These are phyloP conservation scores for Teunomyces tritomae DNA, from an alignment of 805 yeast species.

Conservation along the genomic window DNA sequence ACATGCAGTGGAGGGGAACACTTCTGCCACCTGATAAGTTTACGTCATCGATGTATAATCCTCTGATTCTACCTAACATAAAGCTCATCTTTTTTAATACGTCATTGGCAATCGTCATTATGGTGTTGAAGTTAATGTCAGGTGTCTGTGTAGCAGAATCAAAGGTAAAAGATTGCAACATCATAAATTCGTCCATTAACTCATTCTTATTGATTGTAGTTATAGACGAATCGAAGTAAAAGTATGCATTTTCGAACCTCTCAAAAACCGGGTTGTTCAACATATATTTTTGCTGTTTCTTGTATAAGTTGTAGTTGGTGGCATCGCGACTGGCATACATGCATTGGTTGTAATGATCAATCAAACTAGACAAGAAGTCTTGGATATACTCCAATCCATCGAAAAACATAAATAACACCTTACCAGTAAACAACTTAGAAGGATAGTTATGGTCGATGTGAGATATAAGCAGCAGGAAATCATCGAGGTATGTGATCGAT, in stretches of 20 bases:
- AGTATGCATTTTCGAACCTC: conserved; percentile 25
- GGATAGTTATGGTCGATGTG: conserved; percentile 12
- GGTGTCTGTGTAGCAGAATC: conserved; percentile 7
- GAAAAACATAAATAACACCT: conserved; percentile 37
- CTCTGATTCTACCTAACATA: conserved; percentile 31
- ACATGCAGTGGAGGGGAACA: conserved; percentile 26
- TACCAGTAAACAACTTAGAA: conserved; percentile 20
- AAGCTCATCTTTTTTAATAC: conserved; percentile 32
- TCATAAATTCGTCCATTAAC: conserved; percentile 1
- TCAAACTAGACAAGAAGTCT: conserved; percentile 25
- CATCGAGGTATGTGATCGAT: conserved; percentile 24
- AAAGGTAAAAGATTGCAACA: conserved; percentile 2
- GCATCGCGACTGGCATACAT: conserved; percentile 1
- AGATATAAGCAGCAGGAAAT: conserved; percentile 17
- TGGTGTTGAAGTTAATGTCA: conserved; percentile 24
- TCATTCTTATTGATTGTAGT: conserved; percentile 5
- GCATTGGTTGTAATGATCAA: conserved; percentile 23
- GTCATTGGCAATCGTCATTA: conserved; percentile 32
- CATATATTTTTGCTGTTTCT: neutral
- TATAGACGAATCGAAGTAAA: conserved; percentile 33
- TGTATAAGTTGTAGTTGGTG: neutral
- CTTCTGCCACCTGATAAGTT: conserved; percentile 29
- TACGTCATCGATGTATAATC: conserved; percentile 32
- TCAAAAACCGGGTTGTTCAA: conserved; percentile 8
- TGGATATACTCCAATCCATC: conserved; percentile 33